phyloP scores from a whole-genome alignment of 129 eudicot genomes.

The Sambucus nigra region DNA sequence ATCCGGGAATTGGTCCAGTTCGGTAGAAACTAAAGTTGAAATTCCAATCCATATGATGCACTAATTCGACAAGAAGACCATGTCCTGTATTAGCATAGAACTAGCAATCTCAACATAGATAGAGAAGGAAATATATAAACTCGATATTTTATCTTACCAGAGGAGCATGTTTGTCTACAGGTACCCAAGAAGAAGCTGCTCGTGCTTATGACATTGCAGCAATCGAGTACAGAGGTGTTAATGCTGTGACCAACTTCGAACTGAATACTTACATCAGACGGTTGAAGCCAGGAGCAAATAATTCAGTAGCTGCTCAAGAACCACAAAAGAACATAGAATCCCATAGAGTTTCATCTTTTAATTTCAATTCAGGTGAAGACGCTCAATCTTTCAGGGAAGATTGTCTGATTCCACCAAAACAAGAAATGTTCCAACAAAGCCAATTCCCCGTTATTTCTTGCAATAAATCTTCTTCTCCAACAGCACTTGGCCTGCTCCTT shows the following conservation, averaged over 20 bases:
- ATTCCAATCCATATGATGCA: no score
- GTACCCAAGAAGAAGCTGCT: slow-evolving; percentile 91
- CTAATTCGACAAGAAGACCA: no score
- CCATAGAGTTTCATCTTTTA: slow-evolving; percentile 16
- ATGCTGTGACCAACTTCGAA: slow-evolving; percentile 73
- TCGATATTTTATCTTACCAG: slow-evolving; percentile 2
- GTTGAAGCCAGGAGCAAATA: slow-evolving; percentile 53
- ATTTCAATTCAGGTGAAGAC: slow-evolving; percentile 18
- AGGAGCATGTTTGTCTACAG: slow-evolving; percentile 16
- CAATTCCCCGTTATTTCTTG: slow-evolving; percentile 29
- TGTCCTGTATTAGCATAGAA: no score
- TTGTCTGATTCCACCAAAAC: slow-evolving; percentile 20
- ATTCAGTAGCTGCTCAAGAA: slow-evolving; percentile 26
- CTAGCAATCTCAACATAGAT: background rate
- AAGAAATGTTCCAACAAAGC: slow-evolving; percentile 28
- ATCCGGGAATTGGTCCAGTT: no score
- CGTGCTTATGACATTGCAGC: slow-evolving; percentile 86
- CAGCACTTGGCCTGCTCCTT: slow-evolving; percentile 61
- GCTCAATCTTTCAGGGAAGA: slow-evolving; percentile 15
- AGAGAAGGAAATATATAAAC: no score
- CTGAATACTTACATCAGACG: slow-evolving; percentile 66
- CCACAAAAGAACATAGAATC: slow-evolving; percentile 18
- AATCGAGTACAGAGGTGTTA: slow-evolving; percentile 71
- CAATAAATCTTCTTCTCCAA: slow-evolving; percentile 49
- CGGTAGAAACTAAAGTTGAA: no score